Base-by-base conservation (phyloP, 2,329 filamentous ascomycete genomes). In the Nemania bipapillata region DNA sequence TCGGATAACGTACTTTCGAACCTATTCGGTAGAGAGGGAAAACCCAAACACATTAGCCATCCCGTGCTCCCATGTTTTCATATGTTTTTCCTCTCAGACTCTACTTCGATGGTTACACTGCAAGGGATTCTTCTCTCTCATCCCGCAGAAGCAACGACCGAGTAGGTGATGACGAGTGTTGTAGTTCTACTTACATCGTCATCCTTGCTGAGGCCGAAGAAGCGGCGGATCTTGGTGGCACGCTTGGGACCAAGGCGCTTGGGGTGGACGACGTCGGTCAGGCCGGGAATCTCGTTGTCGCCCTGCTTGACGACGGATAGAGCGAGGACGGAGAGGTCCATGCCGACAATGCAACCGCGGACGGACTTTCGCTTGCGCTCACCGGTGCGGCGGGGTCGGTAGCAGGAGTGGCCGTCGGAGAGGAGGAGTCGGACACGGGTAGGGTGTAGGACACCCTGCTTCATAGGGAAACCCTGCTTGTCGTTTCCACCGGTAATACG, bases 381-480 rank as follows among this genome's bases (percentile, higher is more conserved):
- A 84, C 96, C 96, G 77, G 91, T 92, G 83, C 96, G 94, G 86
- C 96, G 95, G 83, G 95, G 90, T 83, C 96, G 95, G 91, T 98
- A 99, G 93, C 96, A 99, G 79, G 93, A 96, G 92, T 98, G 96
- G 84, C 96, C 96, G 66, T 97, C 94, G 83, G 91, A 83, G 82
- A 99, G 93, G 81, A 99, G 92, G 78, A 99, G 94, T 79, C 93
- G 92, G 86, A 97, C 96, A 96, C 96, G 96, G 84, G 93, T 96
- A 80, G 96, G 94, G 85, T 97, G 92, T 90, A 99, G 95, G 84
- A 97, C 92, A 89, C 96, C 96, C 91, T 99, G 96, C 94, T 99
- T 99, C 96, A 99, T 99, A 79, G 96, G 96, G 91, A 99, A 99
- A 88, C 96, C 96, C 90, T 99, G 96, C 93, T 99, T 99, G 92